Evolutionary conservation across 164 flowering plant genomes (phyloP), one percentile per base, ranked within the genome.

Genomic region (Vitis rupestris): DNA sequence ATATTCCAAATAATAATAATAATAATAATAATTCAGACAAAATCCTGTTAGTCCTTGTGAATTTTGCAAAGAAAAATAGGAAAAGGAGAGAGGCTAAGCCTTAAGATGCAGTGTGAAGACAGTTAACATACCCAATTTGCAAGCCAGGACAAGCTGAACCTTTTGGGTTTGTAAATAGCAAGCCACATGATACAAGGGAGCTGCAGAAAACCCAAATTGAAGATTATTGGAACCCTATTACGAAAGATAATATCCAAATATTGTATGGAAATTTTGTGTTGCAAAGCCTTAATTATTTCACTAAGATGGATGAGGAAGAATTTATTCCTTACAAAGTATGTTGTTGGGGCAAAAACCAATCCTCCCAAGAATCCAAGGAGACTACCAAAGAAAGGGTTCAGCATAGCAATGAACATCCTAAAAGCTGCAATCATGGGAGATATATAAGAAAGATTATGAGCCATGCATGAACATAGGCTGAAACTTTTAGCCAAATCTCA

Each of bases 311-410:
- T 29, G 31, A n/a, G 11, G n/a, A 23, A 0, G 60, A 12, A 29
- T 29, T 11, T 62, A 11, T 64, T 31, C 23, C 82, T 82, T 75
- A 87, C 90, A 52, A 27, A 87, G 68, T 85, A 87, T 52, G 87
- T 71, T 57, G 88, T 82, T 62, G 90, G 90, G 49, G 90, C 90
- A 64, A 87, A 78, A 64, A 86, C 90, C 73, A 87, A 83, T 44
- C 90, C 90, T 64, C 90, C 90, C 58, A 84, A 83, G 74, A 86
- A 83, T 9, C 88, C 86, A 13, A 83, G 81, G 13, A 83, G 81
- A 12, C 79, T 81, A 50, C 90, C 86, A 64, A 87, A 85, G 82
- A 87, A 87, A 8, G 90, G 90, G 53, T 85, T 3, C 19, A 78
- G 66, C 29, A 85, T 79, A n/a, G 59, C 88, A 13, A 82, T 44